phyloP scores from a whole-genome alignment of 192 early-diverging fungal species.

The Phlyctochytrium bullatum region DNA sequence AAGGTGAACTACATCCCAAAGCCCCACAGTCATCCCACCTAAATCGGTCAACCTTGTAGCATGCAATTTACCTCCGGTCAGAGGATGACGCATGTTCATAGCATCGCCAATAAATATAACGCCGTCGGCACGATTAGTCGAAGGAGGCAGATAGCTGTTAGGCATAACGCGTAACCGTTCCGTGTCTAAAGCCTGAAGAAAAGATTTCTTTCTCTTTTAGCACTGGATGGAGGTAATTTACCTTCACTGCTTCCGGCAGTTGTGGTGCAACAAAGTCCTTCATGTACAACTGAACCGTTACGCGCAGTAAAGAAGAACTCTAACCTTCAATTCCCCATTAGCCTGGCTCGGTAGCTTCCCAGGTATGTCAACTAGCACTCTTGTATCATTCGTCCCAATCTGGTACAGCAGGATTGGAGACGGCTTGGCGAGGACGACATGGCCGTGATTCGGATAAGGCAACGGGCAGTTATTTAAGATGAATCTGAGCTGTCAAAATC shows the following conservation, averaged over 20 bases:
- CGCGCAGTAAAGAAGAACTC: conserved; percentile 27
- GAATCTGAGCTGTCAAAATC: no score
- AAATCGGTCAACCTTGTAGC: conserved; percentile 16
- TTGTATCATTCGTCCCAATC: conserved; percentile 81
- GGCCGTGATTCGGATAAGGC: conserved; percentile 83
- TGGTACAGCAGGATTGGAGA: conserved; percentile 91
- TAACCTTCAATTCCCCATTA: conserved; percentile 49
- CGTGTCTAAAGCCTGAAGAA: conserved; percentile 67
- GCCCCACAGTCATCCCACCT: conserved; percentile 92
- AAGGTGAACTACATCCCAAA: conserved; percentile 86
- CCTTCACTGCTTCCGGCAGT: conserved; percentile 62
- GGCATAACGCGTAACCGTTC: conserved; percentile 82
- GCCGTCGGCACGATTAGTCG: conserved; percentile 67
- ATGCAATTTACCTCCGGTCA: conserved; percentile 73
- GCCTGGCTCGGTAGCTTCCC: conserved; percentile 74
- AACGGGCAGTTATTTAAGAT: conserved; percentile 68
- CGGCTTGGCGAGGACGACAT: conserved; percentile 83
- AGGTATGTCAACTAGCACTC: conserved; percentile 89
- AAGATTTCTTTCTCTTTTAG: conserved; percentile 43
- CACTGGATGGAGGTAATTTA: conserved; percentile 5
- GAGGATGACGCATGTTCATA: conserved; percentile 92
- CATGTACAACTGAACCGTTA: conserved; percentile 53
- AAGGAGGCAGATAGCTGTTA: conserved; percentile 84
- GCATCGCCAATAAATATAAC: conserved; percentile 90
- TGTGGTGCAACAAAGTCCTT: conserved; percentile 60